Conservation (phyloP, 345 rosid genomes). For the Melaleuca quinquenervia region DNA sequence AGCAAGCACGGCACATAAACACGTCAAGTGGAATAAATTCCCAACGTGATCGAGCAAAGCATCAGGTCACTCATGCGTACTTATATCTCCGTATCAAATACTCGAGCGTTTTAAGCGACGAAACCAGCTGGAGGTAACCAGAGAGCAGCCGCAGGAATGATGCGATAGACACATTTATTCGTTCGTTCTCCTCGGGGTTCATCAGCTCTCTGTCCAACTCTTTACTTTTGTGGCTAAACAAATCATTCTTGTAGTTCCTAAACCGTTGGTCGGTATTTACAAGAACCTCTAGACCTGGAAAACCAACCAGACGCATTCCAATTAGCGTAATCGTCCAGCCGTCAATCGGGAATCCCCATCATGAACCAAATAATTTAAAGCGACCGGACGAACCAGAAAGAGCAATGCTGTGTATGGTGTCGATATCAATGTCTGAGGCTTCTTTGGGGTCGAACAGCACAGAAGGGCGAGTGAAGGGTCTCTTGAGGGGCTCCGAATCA, state of each 20-base stretch:
- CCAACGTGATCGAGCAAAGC: not conserved
- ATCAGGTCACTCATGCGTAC: conserved; percentile 18
- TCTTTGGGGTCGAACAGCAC: conserved; percentile 40
- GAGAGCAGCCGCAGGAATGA: conserved; percentile 60
- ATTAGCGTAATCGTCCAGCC: not conserved
- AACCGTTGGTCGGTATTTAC: conserved; percentile 54
- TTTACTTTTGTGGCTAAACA: conserved; percentile 69
- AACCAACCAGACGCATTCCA: not conserved
- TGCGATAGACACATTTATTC: conserved; percentile 40
- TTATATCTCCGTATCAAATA: conserved; percentile 87
- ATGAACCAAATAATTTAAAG: not conserved
- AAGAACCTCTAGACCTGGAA: conserved; percentile 76
- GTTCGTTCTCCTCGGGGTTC: conserved; percentile 46
- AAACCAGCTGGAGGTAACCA: conserved; percentile 49
- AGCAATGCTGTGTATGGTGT: conserved; percentile 45
- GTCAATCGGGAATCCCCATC: not conserved
- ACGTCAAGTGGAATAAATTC: not conserved
- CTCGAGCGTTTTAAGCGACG: conserved; percentile 73
- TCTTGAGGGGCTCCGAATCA: conserved; percentile 39
- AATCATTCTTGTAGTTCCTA: conserved; percentile 38
- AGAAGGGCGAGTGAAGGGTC: conserved; percentile 56
- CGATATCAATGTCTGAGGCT: conserved; percentile 73
- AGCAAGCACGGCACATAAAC: not conserved
- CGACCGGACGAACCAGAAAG: conserved; percentile 29
- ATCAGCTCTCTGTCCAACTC: conserved; percentile 76